phyloP scores from a whole-genome alignment of 73 alveolate genomes.

The Diophrys sp. region DNA sequence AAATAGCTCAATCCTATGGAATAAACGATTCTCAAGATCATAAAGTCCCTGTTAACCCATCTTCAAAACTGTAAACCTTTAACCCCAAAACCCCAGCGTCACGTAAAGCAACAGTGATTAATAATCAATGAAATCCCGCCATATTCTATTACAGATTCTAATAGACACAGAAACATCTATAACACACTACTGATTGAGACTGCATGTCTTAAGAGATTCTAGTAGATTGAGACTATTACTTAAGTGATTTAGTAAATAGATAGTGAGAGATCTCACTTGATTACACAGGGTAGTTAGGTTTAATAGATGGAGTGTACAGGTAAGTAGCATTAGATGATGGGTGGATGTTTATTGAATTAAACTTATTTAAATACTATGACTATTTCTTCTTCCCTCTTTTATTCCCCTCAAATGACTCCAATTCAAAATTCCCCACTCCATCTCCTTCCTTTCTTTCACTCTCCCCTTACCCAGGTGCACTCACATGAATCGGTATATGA shows the following conservation, averaged over 20 bases:
- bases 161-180: not conserved
- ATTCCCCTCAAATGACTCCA: not conserved
- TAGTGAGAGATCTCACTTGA: not conserved
- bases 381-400: not conserved
- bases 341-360: too few relatives aligned
- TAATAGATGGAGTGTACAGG: not conserved
- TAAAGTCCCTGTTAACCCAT: too few relatives aligned
- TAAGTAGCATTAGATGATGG: not conserved
- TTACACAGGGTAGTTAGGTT: not conserved
- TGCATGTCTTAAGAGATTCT: not conserved
- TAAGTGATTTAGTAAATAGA: not conserved
- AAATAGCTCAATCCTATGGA: too few relatives aligned
- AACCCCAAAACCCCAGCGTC: not conserved
- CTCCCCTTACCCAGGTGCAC: too few relatives aligned
- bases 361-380: not conserved
- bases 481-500: not conserved
- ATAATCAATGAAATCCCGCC: constrained; percentile 1
- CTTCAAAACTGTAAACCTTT: too few relatives aligned
- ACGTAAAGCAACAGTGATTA: too few relatives aligned
- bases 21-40: too few relatives aligned
- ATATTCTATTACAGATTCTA: too few relatives aligned
- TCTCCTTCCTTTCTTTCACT: not conserved
- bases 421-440: not conserved
- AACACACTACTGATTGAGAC: not conserved
- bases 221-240: too few relatives aligned